These are phyloP conservation scores for Galeopsis tetrahit DNA, from an alignment of 257 asterid species.

Conservation along the genomic window DNA sequence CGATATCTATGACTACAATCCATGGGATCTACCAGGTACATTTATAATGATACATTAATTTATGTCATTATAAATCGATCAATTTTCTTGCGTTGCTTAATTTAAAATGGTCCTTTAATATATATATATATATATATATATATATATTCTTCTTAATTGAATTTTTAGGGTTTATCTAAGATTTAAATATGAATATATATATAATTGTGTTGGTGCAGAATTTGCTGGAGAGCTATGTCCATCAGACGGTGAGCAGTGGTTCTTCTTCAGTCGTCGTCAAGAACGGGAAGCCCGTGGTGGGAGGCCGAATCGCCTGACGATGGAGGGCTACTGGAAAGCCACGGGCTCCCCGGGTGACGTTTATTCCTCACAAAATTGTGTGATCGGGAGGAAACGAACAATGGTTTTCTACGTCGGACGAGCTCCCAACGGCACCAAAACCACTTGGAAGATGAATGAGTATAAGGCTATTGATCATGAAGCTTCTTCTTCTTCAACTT, in stretches of 20 bases:
- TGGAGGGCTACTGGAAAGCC: constrained; percentile 70
- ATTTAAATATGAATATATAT: no score
- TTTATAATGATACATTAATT: not conserved
- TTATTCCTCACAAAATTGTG: constrained; percentile 40
- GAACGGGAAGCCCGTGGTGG: constrained; percentile 65
- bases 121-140: no score
- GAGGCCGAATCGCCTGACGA: constrained; percentile 57
- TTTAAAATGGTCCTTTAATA: no score
- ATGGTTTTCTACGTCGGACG: constrained; percentile 68
- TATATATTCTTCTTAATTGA: no score
- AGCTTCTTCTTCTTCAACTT: constrained; percentile 34
- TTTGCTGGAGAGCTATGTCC: constrained; percentile 45
- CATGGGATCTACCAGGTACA: constrained; percentile 65
- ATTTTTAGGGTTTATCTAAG: not conserved
- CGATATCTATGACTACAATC: constrained; percentile 57
- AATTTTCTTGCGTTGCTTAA: no score
- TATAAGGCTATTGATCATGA: constrained; percentile 40
- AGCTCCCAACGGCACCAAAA: constrained; percentile 59
- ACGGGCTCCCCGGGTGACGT: constrained; percentile 65
- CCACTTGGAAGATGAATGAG: constrained; percentile 76
- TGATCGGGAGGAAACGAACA: constrained; percentile 58
- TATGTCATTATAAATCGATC: not conserved
- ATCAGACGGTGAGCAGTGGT: constrained; percentile 62
- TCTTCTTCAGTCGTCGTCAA: constrained; percentile 60
- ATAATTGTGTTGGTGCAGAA: constrained; percentile 16